Evolutionary conservation across 208 protist species (phyloP), one percentile per base, ranked within the genome.

Genomic region (Borovskyia barvae): DNA sequence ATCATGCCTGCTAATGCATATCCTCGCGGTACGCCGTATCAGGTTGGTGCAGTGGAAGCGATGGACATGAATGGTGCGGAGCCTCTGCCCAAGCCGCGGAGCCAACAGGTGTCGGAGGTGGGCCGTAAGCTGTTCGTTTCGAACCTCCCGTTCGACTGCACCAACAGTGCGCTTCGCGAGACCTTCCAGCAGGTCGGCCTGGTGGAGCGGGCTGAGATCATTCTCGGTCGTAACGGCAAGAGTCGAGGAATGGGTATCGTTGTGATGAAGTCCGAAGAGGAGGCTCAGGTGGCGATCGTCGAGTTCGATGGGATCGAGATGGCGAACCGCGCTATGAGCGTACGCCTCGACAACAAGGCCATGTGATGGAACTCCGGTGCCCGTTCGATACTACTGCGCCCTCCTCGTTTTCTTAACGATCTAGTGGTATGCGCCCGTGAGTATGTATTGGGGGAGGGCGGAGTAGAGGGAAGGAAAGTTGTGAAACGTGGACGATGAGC

Each of bases 281-380:
- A 93, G 64, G 72, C 86, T 3, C 71, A 61, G 45, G 40, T 84
- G 36, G 86, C 86, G 2, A 88, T 93, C 74, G 72, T 58, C 8
- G 86, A 93, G 71, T 93, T 93, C 67, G 86, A 93, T 40, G 82
- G 82, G 29, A 87, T 93, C 62, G 81, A 87, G 64, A 93, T 93
- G 86, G 82, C 82, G 9, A 80, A 74, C 65, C 61, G 86, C 36
- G 75, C 82, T 6, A 93, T 93, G 86, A 85, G 84, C 63, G 86
- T 93, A 26, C 80, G 81, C 24, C 62, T 90, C 7, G 86, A 90
- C 60, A 87, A 82, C 53, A 85, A 90, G 52, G 39, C 69, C 2
- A 47, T 63, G 42, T 68, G 49, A 14, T 56, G n/a, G n/a, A n/a
- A n/a, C n/a, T n/a, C n/a, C n/a, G n/a, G n/a, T n/a, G n/a, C n/a